Evolutionary conservation across 192 early-diverging fungal genomes (phyloP), one percentile per base, ranked within the genome.

Genomic region (Backusella tarrabulga): DNA sequence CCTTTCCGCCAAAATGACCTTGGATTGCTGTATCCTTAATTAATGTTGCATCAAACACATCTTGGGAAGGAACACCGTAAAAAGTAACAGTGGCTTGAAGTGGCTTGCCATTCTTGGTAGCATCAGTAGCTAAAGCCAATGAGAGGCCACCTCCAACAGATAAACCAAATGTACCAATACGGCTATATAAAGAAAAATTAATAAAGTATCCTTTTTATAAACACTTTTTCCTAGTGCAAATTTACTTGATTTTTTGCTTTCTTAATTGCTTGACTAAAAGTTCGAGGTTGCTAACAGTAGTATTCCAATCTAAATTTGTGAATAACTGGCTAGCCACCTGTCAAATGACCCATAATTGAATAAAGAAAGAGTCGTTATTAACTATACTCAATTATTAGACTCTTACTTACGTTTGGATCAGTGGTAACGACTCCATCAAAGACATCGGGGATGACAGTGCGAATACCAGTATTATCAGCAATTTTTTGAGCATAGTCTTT

Each of bases 241-340:
- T 73, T 52, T 79, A 79, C 78, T 42, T 67, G 15, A 79, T 66
- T 52, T 77, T 77, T 71, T 76, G 68, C 14, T 34, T 74, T 26
- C 63, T 56, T 12, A 84, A 68, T 19, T 75, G 42, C 12, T 54
- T 67, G 17, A 79, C 74, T 29, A 84, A 63, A 7, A 23, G 34
- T 0, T 42, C 67, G 19, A 77, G 77, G 21, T 84, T 81, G 2
- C 23, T 26, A 41, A 85, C 71, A 9, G 85, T 79, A 15, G 73
- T 6, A 35, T 72, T 69, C 85, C 85, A 88, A 54, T 88, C 87
- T 52, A 86, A 75, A 52, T 82, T 77, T 32, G 68, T 78, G 81
- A 88, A 86, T 52, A 88, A 70, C 42, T 86, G 87, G 46, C 73
- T 77, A 2, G 87, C 87, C 67, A 83, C 85, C 78, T 87, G 32